Conservation (phyloP, 768 basidiomycete genomes). For the Phaffia australis region DNA sequence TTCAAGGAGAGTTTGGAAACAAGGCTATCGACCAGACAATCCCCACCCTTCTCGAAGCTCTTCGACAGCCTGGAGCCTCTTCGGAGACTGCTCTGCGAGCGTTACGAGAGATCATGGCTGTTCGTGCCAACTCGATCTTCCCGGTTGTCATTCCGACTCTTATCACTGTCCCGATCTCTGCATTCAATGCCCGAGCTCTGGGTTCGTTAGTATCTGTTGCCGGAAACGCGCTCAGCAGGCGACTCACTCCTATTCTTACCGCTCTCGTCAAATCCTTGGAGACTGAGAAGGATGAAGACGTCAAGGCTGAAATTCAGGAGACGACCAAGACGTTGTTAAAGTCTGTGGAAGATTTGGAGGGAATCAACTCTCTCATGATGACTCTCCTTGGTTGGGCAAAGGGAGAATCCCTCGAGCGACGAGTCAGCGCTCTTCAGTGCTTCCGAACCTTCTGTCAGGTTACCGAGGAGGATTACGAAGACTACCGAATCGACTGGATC, state of each 20-base stretch:
- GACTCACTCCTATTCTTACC: slow-evolving; percentile 64
- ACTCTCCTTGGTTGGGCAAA: slow-evolving; percentile 83
- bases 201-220: slow-evolving; percentile 87
- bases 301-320: slow-evolving; percentile 58
- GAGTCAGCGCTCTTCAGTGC: slow-evolving; percentile 65
- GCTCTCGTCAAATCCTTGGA: slow-evolving; percentile 71
- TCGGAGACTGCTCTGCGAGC: slow-evolving; percentile 95
- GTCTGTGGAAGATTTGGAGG: slow-evolving; percentile 75
- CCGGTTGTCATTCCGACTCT: slow-evolving; percentile 91
- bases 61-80: slow-evolving; percentile 79
- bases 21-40: slow-evolving; percentile 95
- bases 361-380: slow-evolving; percentile 80
- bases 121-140: slow-evolving; percentile 90
- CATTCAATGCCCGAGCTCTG: slow-evolving; percentile 87
- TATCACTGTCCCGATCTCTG: slow-evolving; percentile 77
- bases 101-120: slow-evolving; percentile 84
- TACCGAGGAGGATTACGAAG: slow-evolving; percentile 63
- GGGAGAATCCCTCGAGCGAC: slow-evolving; percentile 55
- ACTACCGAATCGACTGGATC: slow-evolving; percentile 91
- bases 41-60: slow-evolving; percentile 82
- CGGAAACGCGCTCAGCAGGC: slow-evolving; percentile 73
- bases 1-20: slow-evolving; percentile 68
- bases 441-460: slow-evolving; percentile 75
- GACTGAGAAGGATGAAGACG: slow-evolving; percentile 52
- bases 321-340: slow-evolving; percentile 62